Base-by-base conservation (phyloP, 2,329 filamentous ascomycete genomes). In the Cercospora beticola region DNA sequence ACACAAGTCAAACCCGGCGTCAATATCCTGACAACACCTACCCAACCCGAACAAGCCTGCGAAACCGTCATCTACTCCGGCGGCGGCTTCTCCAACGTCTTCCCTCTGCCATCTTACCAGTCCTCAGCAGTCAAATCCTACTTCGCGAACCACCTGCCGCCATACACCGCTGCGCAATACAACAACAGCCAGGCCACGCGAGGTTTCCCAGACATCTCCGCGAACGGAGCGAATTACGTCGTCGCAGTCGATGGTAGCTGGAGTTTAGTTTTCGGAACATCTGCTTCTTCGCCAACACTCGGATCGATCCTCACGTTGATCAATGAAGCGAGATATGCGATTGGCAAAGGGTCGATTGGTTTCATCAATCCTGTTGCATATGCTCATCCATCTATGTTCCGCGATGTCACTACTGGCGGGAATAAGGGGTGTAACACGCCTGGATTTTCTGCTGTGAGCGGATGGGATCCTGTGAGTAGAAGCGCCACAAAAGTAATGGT, bases 71-170 rank as follows among this genome's bases (percentile, higher is more conserved):
- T 84, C 76, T 74, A 73, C 61, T 74, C 72, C 30, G 82, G 82
- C 6, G 83, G 84, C 18, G 84, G 84, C 14, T 86, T 86, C 76
- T 82, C 79, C 70, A 84, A 86, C 73, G 78, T 84, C 72, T 86
- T 85, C 68, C 71, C 78, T 1, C 72, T 82, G 3, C 84, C 85
- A 0, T 71, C 74, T 14, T 87, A 86, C 74, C 85, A 87, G 71
- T 73, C 76, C 8, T 67, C 72, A 0, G 81, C 81, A 4, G 78
- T 85, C 8, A 72, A 76, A 10, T 69, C 72, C 4, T 86, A 80
- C 73, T 83, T 83, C 73, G 68, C 71, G 23, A 76, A 81, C 66
- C 77, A 81, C 65, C 67, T 71, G 5, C 81, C 83, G 8, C 69
- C 65, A n/a, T 73, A 73, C 54, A 63, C 58, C 16, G 31, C 66